These are phyloP conservation scores for Dothidotthia symphoricarpi DNA, from an alignment of 2,329 filamentous ascomycete species.

Conservation along the genomic window DNA sequence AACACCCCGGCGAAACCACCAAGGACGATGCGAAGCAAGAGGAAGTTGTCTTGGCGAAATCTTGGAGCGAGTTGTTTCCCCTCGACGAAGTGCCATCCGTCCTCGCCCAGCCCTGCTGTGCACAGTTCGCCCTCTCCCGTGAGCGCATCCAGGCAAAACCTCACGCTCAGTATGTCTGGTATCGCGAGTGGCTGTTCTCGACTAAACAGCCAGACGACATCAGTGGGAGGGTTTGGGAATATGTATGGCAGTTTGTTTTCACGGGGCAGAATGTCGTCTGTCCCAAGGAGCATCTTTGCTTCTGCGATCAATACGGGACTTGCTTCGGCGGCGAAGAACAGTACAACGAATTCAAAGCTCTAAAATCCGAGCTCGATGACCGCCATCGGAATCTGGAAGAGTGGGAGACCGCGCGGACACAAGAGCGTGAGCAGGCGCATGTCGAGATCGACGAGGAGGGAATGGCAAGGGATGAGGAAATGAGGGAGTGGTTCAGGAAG, in stretches of 20 bases:
- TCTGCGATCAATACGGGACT: slow-evolving; percentile 63
- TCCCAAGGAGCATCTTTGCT: slow-evolving; percentile 57
- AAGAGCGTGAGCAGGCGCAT: slow-evolving; percentile 37
- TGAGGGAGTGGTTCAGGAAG: slow-evolving; percentile 44
- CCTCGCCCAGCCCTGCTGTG: slow-evolving; percentile 62
- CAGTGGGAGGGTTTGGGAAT: slow-evolving; percentile 62
- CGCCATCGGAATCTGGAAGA: slow-evolving; percentile 44
- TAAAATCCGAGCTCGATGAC: slow-evolving; percentile 46
- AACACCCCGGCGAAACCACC: slow-evolving; percentile 48
- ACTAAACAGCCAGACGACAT: slow-evolving; percentile 57
- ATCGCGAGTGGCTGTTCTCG: slow-evolving; percentile 61
- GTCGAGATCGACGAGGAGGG: slow-evolving; percentile 37
- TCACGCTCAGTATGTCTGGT: slow-evolving; percentile 54
- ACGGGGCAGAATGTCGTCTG: slow-evolving; percentile 52
- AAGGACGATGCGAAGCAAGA: slow-evolving; percentile 45
- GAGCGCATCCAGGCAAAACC: slow-evolving; percentile 57
- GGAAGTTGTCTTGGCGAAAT: slow-evolving; percentile 45
- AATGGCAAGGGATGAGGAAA: slow-evolving; percentile 45
- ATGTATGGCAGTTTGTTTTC: slow-evolving; percentile 64
- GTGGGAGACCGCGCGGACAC: slow-evolving; percentile 44
- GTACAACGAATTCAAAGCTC: slow-evolving; percentile 51
- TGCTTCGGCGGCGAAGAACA: slow-evolving; percentile 56
- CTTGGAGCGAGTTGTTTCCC: slow-evolving; percentile 51
- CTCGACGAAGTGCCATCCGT: slow-evolving; percentile 49
- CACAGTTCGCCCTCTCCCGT: slow-evolving; percentile 61